Conservation (phyloP, 2,329 filamentous ascomycete genomes). For the Chalaropsis ovoidea region DNA sequence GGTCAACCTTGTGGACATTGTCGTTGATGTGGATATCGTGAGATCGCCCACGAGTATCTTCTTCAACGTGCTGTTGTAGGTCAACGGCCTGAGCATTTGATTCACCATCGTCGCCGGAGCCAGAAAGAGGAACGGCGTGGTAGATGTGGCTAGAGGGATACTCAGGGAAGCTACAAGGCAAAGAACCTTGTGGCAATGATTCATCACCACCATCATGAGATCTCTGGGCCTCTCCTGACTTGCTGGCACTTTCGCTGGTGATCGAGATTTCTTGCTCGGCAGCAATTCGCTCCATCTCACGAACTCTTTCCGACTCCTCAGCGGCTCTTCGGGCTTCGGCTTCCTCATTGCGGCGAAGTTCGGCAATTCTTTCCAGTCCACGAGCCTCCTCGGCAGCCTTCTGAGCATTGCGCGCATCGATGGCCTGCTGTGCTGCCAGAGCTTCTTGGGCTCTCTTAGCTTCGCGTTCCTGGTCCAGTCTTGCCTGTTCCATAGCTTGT, state of each 20-base stretch:
- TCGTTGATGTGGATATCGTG: background rate
- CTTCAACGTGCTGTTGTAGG: background rate
- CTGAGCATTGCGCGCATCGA: background rate
- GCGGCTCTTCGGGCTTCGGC: conserved; percentile 3
- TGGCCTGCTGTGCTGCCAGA: conserved; percentile 12
- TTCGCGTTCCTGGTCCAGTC: background rate
- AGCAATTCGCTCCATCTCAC: background rate
- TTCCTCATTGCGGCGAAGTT: conserved; percentile 1
- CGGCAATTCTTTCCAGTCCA: conserved; percentile 1
- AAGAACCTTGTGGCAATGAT: background rate
- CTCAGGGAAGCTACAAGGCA: background rate
- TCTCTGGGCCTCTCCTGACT: background rate
- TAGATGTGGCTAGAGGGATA: background rate
- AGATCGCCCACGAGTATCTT: background rate
- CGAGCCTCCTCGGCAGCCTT: conserved; percentile 8
- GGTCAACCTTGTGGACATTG: background rate
- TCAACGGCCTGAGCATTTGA: background rate
- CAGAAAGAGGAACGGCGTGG: background rate
- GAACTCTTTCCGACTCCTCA: background rate
- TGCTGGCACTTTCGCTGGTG: background rate
- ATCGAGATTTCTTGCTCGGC: background rate
- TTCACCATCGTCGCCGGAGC: background rate
- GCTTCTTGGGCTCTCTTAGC: conserved; percentile 6
- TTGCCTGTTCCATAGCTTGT: background rate
- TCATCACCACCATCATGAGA: no score